Percentiles rank a stretch among this genome's conserved stretches.
Evolutionary conservation across 2,329 filamentous ascomycete species (phyloP).

Genomic region (Emmonsiellopsis sp.): DNA sequence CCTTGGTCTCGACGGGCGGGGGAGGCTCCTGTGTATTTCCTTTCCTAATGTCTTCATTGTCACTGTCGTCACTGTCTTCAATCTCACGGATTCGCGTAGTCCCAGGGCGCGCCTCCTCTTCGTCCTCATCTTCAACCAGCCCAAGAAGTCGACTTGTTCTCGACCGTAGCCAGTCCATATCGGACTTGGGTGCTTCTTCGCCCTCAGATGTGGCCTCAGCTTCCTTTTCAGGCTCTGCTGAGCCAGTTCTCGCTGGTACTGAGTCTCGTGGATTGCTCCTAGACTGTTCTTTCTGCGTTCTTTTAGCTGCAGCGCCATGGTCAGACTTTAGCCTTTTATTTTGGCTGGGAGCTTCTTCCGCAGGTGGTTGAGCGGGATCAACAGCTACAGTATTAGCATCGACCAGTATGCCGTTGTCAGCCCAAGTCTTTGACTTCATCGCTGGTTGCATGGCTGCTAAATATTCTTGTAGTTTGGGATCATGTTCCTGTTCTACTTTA

Average conservation of each 20-base stretch:
- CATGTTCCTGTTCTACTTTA: conserved; percentile 52
- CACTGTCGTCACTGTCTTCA: conserved; percentile 2
- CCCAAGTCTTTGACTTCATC: conserved; percentile 55
- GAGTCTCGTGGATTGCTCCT: background rate
- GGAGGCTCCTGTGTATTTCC: background rate
- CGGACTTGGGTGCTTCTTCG: conserved; percentile 41
- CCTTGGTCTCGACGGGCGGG: conserved; percentile 8
- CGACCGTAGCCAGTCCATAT: conserved; percentile 86
- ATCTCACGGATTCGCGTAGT: conserved; percentile 7
- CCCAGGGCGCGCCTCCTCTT: conserved; percentile 12
- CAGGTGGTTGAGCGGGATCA: conserved; percentile 15
- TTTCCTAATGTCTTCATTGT: conserved; percentile 14
- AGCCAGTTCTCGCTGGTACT: background rate
- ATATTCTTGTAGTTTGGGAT: conserved; percentile 79
- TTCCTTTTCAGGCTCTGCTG: conserved; percentile 12
- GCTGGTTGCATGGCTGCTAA: conserved; percentile 68
- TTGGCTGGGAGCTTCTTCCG: conserved; percentile 42
- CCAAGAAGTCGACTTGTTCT: conserved; percentile 80
- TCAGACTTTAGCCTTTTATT: background rate
- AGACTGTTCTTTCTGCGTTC: background rate
- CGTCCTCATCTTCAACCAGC: conserved; percentile 65
- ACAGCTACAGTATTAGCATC: conserved; percentile 15
- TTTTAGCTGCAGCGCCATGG: background rate
- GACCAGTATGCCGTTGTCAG: conserved; percentile 41
- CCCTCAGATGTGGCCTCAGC: conserved; percentile 12